phyloP scores from a whole-genome alignment of 441 rosid species.

The Kokia cookei region DNA sequence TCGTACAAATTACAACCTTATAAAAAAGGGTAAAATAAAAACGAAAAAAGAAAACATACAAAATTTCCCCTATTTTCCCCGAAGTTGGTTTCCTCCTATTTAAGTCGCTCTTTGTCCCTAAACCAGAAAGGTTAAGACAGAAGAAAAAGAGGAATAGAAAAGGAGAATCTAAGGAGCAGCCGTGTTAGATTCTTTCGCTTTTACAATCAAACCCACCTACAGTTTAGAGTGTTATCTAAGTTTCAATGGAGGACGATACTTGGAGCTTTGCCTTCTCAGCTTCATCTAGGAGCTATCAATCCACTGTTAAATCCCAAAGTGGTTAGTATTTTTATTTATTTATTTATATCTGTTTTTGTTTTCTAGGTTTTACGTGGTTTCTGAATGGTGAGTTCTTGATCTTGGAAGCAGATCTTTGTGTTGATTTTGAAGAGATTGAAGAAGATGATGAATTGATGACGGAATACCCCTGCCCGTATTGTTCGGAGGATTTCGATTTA shows the following conservation, averaged over 20 bases:
- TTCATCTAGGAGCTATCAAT: constrained; percentile 45
- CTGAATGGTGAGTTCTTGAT: neutral
- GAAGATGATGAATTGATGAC: constrained; percentile 42
- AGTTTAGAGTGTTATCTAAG: neutral
- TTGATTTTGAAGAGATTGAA: constrained; percentile 48
- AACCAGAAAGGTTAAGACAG: neutral
- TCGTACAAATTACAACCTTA: neutral
- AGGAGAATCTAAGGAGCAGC: neutral
- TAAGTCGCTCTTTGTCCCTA: neutral
- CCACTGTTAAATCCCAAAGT: constrained; percentile 41
- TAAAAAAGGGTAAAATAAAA: neutral
- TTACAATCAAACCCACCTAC: constrained; percentile 5
- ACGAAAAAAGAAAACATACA: neutral
- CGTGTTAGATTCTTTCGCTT: constrained; percentile 4
- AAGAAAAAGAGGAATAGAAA: neutral
- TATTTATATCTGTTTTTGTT: neutral
- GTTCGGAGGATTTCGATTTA: constrained; percentile 55
- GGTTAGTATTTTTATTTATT: constrained; percentile 21
- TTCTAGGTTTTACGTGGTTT: neutral
- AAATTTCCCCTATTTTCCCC: neutral
- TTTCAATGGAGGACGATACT: constrained; percentile 50
- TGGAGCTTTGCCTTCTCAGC: constrained; percentile 42
- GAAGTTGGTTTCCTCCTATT: neutral
- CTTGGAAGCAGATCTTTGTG: constrained; percentile 32
- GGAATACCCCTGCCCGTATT: constrained; percentile 55